Evolutionary conservation across 352 stramenopile genomes (phyloP), one percentile per base, ranked within the genome.

Genomic region (Pythium rhizo-oryzae): DNA sequence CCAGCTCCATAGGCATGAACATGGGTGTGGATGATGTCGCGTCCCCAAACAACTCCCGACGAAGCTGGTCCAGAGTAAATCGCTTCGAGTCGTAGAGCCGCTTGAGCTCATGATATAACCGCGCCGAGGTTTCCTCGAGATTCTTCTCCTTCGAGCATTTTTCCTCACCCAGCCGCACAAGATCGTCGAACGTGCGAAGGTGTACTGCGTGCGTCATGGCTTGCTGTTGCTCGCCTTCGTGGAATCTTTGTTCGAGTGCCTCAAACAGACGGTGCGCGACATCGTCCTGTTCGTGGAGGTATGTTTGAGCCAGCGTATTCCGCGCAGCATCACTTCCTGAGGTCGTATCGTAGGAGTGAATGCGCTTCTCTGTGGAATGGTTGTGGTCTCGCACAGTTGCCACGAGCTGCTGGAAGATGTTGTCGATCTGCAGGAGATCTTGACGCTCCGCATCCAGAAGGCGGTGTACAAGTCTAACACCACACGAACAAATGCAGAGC

Each of bases 361-460:
- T 60, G 12, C 69, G 63, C 24, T 69, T 30, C 30, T 71, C 58
- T 16, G 61, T 55, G 9, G 5, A 23, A 9, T 65, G 44, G 52
- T 71, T 73, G 8, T 65, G 30, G 23, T 73, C 21, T 1, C 49
- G 39, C 13, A 76, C 21, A 1, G 37, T 15, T 1, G 3, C 18
- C 15, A 68, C n/a, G 39, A 79, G 52, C 46, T 61, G 35, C 25
- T 67, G 25, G n/a, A 79, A 75, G 0, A 65, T 52, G 13, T 7
- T 28, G 8, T 75, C 68, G 18, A 75, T 50, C 11, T 52, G 60
- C n/a, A 72, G 59, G 15, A 72, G 49, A 46, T 80, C 71, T 44
- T 68, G 66, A 4, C 56, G 67, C 30, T 84, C 77, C 4, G 59
- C 65, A 11, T 79, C 77, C 7, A 84, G 62, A 13, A 84, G 41